A percentile compares a stretch with the other conserved stretches of the same genome.
phyloP scores from a whole-genome alignment of 2,329 filamentous ascomycete genomes.

The Aureobasidium sp. region DNA sequence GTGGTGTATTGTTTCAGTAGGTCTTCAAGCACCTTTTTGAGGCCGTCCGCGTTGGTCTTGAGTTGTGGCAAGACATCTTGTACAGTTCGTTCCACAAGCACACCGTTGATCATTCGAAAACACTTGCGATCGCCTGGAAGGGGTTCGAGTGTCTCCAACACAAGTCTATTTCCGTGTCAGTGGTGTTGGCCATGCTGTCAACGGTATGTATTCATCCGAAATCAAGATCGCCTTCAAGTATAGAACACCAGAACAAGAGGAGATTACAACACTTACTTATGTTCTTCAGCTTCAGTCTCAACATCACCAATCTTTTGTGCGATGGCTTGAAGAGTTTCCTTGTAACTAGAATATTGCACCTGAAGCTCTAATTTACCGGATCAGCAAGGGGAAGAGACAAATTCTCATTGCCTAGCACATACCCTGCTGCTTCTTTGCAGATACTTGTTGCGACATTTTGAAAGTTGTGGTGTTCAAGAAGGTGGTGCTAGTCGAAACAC shows the following conservation, averaged over 20 bases:
- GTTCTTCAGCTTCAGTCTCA: constrained; percentile 93
- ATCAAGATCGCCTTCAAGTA: neutral
- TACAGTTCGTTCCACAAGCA: constrained; percentile 88
- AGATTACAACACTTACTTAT: constrained; percentile 58
- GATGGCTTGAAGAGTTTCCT: constrained; percentile 74
- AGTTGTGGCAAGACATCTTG: constrained; percentile 85
- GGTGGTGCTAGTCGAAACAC: neutral
- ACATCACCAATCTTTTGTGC: constrained; percentile 96
- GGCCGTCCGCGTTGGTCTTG: constrained; percentile 84
- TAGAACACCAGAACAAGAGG: neutral
- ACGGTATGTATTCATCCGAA: neutral
- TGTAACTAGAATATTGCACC: constrained; percentile 68
- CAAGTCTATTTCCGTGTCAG: constrained; percentile 53
- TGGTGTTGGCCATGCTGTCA: neutral
- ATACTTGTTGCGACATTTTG: constrained; percentile 43
- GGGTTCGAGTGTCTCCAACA: constrained; percentile 82
- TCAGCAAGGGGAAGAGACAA: neutral
- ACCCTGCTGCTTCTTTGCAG: constrained; percentile 70
- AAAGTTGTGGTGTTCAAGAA: neutral
- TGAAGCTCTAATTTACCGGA: constrained; percentile 57
- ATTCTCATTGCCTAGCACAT: neutral
- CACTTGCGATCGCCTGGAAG: constrained; percentile 83
- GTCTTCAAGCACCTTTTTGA: constrained; percentile 91
- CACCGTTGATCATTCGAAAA: constrained; percentile 97
- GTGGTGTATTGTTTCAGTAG: constrained; percentile 92